Evolutionary conservation across 345 rosid species (phyloP).

Genomic region (Punica granatum): DNA sequence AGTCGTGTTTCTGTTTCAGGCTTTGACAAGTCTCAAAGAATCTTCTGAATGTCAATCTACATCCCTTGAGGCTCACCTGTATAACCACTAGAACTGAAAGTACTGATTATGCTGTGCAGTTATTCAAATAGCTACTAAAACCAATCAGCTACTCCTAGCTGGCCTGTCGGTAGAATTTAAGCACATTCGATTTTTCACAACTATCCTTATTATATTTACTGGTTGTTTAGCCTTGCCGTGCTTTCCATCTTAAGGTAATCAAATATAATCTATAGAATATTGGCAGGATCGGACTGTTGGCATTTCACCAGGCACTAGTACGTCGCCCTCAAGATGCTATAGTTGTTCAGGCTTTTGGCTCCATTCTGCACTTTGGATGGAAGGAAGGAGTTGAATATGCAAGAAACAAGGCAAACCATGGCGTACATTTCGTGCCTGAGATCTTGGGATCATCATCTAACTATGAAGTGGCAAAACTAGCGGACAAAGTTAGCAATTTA

Average conservation of each 20-base stretch:
- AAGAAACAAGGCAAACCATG: slow-evolving; percentile 32
- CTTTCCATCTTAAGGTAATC: neutral
- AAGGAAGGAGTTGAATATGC: slow-evolving; percentile 54
- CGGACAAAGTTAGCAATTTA: slow-evolving; percentile 47
- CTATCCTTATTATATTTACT: neutral
- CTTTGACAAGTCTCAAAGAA: neutral
- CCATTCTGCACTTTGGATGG: slow-evolving; percentile 72
- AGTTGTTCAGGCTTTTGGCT: slow-evolving; percentile 62
- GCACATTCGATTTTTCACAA: neutral
- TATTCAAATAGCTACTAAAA: neutral
- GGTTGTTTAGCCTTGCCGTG: neutral
- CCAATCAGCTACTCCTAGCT: neutral
- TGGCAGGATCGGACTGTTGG: slow-evolving; percentile 73
- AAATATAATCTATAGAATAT: slow-evolving; percentile 6
- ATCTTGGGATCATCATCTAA: slow-evolving; percentile 34
- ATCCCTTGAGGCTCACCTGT: neutral
- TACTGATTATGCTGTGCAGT: neutral
- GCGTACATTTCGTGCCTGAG: slow-evolving; percentile 46
- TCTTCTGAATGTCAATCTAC: neutral
- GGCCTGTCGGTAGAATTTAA: neutral
- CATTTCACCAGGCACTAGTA: slow-evolving; percentile 79
- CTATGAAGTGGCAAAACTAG: slow-evolving; percentile 49
- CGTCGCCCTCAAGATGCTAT: slow-evolving; percentile 65
- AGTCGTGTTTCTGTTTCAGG: neutral
- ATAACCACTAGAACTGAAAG: neutral